Evolutionary conservation across 1,139 yeast species (phyloP).

Genomic region (Hyphopichia wangnamkhiaoensis): DNA sequence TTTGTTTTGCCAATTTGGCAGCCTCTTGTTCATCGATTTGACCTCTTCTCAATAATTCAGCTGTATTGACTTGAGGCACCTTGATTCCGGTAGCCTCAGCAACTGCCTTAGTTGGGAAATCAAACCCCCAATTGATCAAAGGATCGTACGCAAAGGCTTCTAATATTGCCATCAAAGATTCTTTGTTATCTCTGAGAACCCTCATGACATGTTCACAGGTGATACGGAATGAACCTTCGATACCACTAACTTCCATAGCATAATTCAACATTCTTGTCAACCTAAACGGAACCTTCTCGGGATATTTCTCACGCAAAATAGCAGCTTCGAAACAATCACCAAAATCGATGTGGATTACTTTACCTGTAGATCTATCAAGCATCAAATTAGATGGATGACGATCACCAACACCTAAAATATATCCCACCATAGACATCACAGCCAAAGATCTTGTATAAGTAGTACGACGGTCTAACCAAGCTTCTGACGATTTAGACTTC

Average conservation of each 20-base stretch:
- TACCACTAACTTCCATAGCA: constrained; percentile 99
- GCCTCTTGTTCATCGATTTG: constrained; percentile 79
- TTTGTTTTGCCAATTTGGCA: constrained; percentile 65
- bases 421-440: constrained; percentile 98
- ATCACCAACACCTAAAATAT: constrained; percentile 93
- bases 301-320: constrained; percentile 90
- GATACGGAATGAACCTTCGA: constrained; percentile 94
- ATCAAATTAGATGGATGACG: constrained; percentile 96
- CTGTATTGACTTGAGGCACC: constrained; percentile 64
- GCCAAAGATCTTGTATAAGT: constrained; percentile 95
- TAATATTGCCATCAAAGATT: constrained; percentile 94
- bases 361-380: constrained; percentile 93
- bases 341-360: constrained; percentile 94
- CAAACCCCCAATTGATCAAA: constrained; percentile 97
- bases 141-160: constrained; percentile 99
- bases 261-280: constrained; percentile 94
- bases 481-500: constrained; percentile 92
- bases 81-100: constrained; percentile 73
- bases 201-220: constrained; percentile 98
- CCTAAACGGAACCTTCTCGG: constrained; percentile 97
- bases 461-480: constrained; percentile 97
- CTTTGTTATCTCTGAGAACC: constrained; percentile 88
- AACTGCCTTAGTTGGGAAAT: constrained; percentile 78
- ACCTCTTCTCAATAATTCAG: constrained; percentile 69
- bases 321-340: constrained; percentile 99